A percentile compares a stretch with the other conserved stretches of the same genome.
Conservation (phyloP, 2,329 filamentous ascomycete genomes). For the Aspergillus thermomutatus region DNA sequence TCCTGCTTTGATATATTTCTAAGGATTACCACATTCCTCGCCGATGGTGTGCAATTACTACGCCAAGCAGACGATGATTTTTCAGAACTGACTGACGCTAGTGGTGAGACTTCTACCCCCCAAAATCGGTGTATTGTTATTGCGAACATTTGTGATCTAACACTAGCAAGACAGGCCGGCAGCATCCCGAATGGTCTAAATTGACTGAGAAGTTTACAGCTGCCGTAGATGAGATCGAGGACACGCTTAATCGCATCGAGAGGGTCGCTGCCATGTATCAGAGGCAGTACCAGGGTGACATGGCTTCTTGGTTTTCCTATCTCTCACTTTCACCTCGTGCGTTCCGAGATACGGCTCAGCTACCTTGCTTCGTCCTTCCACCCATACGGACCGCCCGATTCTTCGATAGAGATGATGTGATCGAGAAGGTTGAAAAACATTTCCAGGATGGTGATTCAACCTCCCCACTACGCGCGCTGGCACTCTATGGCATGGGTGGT, state of each 20-base stretch:
- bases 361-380: not conserved
- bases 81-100: not conserved
- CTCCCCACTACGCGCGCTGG: not conserved
- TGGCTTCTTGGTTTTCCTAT: not conserved
- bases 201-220: not conserved
- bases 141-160: no score
- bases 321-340: not conserved
- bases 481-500: slow-evolving; percentile 2
- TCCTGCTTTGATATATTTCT: not conserved
- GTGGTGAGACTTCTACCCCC: not conserved
- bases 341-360: not conserved
- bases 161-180: not conserved
- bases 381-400: not conserved
- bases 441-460: not conserved
- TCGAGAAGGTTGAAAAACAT: not conserved
- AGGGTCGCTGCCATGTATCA: not conserved
- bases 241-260: not conserved
- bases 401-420: not conserved
- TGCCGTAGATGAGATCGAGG: not conserved
- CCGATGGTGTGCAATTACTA: not conserved
- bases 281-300: not conserved
- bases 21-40: not conserved
- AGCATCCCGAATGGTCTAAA: not conserved
- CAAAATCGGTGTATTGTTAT: no score
- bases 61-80: not conserved